These are phyloP conservation scores for Lodderomyces orthopsilosis DNA, from an alignment of 1,139 yeast species.

Conservation along the genomic window DNA sequence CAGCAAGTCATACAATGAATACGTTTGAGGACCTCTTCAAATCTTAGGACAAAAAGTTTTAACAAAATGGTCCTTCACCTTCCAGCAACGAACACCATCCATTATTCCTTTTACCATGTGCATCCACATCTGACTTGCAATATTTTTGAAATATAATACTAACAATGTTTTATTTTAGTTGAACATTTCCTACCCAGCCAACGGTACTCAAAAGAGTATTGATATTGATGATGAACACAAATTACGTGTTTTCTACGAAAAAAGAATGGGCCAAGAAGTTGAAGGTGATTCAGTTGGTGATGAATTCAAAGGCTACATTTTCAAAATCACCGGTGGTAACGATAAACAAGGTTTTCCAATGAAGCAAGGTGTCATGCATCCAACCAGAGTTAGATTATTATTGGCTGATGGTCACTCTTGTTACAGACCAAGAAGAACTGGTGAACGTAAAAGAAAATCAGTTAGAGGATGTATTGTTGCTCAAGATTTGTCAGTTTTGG, in stretches of 20 bases:
- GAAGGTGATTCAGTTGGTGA: conserved; percentile 98
- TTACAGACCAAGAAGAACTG: conserved; percentile 99
- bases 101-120: not conserved
- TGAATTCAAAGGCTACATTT: conserved; percentile 98
- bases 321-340: conserved; percentile 99
- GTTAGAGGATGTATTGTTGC: conserved; percentile 99
- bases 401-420: conserved; percentile 94
- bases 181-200: conserved; percentile 99
- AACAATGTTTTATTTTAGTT: conserved; percentile 50
- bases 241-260: conserved; percentile 97
- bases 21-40: too few species aligned
- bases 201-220: conserved; percentile 98
- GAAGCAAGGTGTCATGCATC: conserved; percentile 99
- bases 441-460: conserved; percentile 99
- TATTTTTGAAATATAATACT: conserved; percentile 10
- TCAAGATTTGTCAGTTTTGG: conserved; percentile 92
- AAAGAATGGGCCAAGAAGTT: conserved; percentile 99
- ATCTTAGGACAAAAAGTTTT: too few species aligned
- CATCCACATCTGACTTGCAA: not conserved
- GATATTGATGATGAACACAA: conserved; percentile 99
- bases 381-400: conserved; percentile 98
- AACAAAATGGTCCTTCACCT: too few species aligned
- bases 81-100: not conserved
- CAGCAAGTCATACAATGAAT: too few species aligned
- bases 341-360: conserved; percentile 99